Evolutionary conservation across 2,329 filamentous ascomycete genomes (phyloP).

Genomic region (Lojkania enalia): DNA sequence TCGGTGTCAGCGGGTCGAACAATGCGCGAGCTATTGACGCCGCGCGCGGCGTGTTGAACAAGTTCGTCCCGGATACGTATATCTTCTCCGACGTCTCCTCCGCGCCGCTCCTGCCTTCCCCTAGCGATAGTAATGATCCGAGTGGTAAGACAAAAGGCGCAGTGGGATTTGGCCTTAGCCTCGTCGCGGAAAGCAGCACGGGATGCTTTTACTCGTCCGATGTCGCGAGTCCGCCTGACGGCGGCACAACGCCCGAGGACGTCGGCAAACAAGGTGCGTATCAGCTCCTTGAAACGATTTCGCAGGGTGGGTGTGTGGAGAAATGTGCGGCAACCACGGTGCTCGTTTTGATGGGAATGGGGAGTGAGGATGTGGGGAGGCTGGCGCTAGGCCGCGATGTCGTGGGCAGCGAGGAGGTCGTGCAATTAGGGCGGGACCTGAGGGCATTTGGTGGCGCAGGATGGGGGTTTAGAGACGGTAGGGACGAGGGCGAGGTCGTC

Average conservation of each 20-base stretch:
- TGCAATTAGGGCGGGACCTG: slow-evolving; percentile 81
- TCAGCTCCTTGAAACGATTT: slow-evolving; percentile 82
- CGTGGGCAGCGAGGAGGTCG: slow-evolving; percentile 76
- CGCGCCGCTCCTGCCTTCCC: slow-evolving; percentile 63
- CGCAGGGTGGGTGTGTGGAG: slow-evolving; percentile 79
- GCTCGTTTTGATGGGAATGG: slow-evolving; percentile 95
- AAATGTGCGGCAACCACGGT: slow-evolving; percentile 72
- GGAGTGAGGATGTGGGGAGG: slow-evolving; percentile 90
- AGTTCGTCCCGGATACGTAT: slow-evolving; percentile 83
- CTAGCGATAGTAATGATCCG: slow-evolving; percentile 67
- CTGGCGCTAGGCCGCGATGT: slow-evolving; percentile 80
- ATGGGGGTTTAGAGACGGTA: slow-evolving; percentile 75
- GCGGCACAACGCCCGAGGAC: slow-evolving; percentile 85
- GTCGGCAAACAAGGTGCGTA: slow-evolving; percentile 86
- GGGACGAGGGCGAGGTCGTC: slow-evolving; percentile 69
- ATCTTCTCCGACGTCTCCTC: slow-evolving; percentile 72
- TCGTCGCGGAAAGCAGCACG: slow-evolving; percentile 90
- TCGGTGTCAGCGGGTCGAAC: slow-evolving; percentile 88
- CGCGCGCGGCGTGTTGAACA: slow-evolving; percentile 82
- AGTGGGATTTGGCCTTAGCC: slow-evolving; percentile 85
- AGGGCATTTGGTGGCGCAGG: slow-evolving; percentile 86
- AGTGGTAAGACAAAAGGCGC: slow-evolving; percentile 64
- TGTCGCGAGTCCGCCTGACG: slow-evolving; percentile 70
- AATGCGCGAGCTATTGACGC: slow-evolving; percentile 95
- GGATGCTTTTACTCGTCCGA: slow-evolving; percentile 89